Conservation (phyloP, 108 stramenopile species). For the Bacterosira constricta region DNA sequence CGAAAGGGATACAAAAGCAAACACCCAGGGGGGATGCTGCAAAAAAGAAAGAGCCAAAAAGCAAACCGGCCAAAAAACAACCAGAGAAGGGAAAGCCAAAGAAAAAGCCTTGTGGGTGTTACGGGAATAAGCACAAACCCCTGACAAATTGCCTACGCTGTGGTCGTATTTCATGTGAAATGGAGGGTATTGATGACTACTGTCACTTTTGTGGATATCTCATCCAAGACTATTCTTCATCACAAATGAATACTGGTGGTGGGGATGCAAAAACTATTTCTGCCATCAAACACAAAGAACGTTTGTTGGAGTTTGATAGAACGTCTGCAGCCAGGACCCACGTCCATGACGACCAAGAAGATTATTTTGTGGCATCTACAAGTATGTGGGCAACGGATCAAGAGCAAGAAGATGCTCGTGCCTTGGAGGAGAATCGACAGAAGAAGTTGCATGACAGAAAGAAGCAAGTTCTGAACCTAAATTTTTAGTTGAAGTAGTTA, state of each 20-base stretch:
- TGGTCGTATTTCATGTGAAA: conserved; percentile 44
- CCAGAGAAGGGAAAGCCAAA: conserved; percentile 31
- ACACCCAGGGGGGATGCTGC: not conserved
- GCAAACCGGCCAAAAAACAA: not conserved
- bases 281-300: conserved; percentile 48
- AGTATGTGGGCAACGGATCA: conserved; percentile 45
- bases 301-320: conserved; percentile 50
- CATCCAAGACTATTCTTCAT: conserved; percentile 12
- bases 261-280: conserved; percentile 6
- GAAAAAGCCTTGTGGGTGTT: conserved; percentile 36
- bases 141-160: conserved; percentile 49
- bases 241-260: not conserved
- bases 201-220: conserved; percentile 41
- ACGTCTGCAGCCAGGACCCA: conserved; percentile 31
- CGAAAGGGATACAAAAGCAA: not conserved
- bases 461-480: too few relatives aligned
- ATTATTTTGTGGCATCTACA: conserved; percentile 37
- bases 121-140: conserved; percentile 35
- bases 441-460: conserved; percentile 35
- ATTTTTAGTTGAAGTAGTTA: too few relatives aligned
- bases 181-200: conserved; percentile 44
- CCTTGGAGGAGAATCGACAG: conserved; percentile 23
- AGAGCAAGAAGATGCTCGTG: conserved; percentile 27
- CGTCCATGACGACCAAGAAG: conserved; percentile 56
- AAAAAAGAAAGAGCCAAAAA: not conserved